phyloP scores from a whole-genome alignment of 2,329 filamentous ascomycete species.

The Ceratocystis ficicola region DNA sequence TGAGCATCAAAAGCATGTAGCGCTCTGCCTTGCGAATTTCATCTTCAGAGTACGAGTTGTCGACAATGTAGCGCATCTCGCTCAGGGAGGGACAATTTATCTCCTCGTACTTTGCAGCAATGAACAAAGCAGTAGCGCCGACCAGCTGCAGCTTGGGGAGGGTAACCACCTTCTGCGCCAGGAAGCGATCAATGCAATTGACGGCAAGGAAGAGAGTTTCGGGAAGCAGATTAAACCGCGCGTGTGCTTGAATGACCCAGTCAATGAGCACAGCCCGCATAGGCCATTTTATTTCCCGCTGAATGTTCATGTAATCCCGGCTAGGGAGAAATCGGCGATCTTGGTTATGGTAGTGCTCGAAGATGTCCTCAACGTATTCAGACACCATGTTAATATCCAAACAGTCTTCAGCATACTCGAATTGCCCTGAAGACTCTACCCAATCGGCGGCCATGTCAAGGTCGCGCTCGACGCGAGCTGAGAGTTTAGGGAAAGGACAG shows the following conservation, averaged over 20 bases:
- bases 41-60: conserved; percentile 74
- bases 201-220: conserved; percentile 91
- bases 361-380: conserved; percentile 93
- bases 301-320: conserved; percentile 89
- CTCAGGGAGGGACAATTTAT: conserved; percentile 92
- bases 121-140: conserved; percentile 86
- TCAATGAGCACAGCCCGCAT: conserved; percentile 97
- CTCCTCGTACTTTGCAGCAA: conserved; percentile 96
- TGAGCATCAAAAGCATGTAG: conserved; percentile 94
- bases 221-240: conserved; percentile 77
- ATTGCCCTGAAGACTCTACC: conserved; percentile 55
- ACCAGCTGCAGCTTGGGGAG: conserved; percentile 91
- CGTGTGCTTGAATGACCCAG: conserved; percentile 94
- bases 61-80: conserved; percentile 98
- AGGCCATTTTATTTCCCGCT: conserved; percentile 97
- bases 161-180: conserved; percentile 88
- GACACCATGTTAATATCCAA: conserved; percentile 97
- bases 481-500: conserved; percentile 60
- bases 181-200: conserved; percentile 95
- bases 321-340: conserved; percentile 58
- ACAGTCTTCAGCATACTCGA: conserved; percentile 74
- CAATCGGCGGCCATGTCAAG: conserved; percentile 52
- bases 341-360: conserved; percentile 34
- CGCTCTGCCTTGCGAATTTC: conserved; percentile 95
- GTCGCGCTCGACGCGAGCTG: conserved; percentile 57